Evolutionary conservation across 2,329 filamentous ascomycete species (phyloP), one percentile per base, ranked within the genome.

Genomic region (Thermoascus crustaceus): DNA sequence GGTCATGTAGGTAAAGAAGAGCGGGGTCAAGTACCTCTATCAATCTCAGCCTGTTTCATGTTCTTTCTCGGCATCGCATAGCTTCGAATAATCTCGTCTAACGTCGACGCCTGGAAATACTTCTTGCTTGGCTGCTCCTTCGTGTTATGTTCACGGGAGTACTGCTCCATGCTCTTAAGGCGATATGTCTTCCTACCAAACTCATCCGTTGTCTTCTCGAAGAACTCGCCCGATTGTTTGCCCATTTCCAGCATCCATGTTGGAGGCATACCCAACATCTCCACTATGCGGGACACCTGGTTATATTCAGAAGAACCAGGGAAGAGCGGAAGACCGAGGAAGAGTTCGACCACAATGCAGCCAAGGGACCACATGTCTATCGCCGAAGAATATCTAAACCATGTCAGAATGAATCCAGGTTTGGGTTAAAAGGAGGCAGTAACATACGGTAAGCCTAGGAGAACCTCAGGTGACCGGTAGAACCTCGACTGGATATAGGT

Each of bases 331-430:
- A 98, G 71, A 30, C 91, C 91, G 1, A 98, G 73, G 70, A 98
- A 98, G 11, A 98, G 72, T 62, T 98, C 91, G 16, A 98, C 91
- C 10, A 98, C 89, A 48, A 98, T 98, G 63, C 91, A 98, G 35
- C 91, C 91, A 29, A 98, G 69, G 4, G 91, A 98, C 91, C 91
- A 98, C 89, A 98, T 98, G 56, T 98, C 91, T 54, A 98, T 98
- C 27, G 91, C 91, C 4, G 91, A 95, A 9, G 91, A 96, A 60
- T 98, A 98, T 17, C 71, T 74, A 42, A 10, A 22, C n/a, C 10
- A 17, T 8, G 31, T 37, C 22, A 36, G 29, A 13, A 29, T 7
- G 2, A 9, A 14, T 9, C 9, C 9, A 7, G 3, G 7, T 18
- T 30, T 23, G 3, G n/a, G n/a, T n/a, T 14, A 11, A 34, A 35